These are phyloP conservation scores for Streptanthus diversifolius DNA, from an alignment of 345 rosid genomes.

Conservation along the genomic window DNA sequence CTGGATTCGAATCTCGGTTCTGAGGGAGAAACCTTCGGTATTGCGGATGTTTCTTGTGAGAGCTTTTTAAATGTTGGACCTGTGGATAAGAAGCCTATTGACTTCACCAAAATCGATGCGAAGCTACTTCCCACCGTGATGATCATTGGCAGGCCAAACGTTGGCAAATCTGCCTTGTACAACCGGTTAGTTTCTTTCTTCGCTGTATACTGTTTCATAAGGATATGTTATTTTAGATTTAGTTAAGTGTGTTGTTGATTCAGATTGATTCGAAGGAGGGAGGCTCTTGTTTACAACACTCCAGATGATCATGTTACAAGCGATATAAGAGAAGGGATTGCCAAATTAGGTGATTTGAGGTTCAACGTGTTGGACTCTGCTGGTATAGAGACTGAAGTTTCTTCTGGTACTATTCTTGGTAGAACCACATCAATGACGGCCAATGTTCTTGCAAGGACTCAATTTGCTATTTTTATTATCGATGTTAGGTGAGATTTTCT, in stretches of 20 bases:
- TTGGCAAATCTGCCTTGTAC: conserved; percentile 90
- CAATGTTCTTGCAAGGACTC: conserved; percentile 71
- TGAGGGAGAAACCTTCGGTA: background rate
- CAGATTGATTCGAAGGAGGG: conserved; percentile 86
- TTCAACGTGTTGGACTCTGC: conserved; percentile 91
- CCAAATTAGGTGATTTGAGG: conserved; percentile 79
- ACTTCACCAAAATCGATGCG: conserved; percentile 64
- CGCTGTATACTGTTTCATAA: background rate
- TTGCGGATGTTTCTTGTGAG: conserved; percentile 6
- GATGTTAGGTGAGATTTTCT: conserved; percentile 58
- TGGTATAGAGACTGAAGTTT: conserved; percentile 87
- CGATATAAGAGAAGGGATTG: conserved; percentile 90
- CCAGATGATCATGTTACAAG: conserved; percentile 94
- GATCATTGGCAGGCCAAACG: conserved; percentile 90
- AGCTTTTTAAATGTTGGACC: conserved; percentile 17
- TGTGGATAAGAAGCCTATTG: conserved; percentile 41
- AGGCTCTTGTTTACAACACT: conserved; percentile 89
- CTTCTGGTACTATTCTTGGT: conserved; percentile 81
- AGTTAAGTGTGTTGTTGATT: conserved; percentile 2
- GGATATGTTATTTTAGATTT: background rate
- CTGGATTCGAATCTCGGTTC: conserved; percentile 21
- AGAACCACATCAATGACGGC: conserved; percentile 87
- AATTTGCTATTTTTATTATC: conserved; percentile 71
- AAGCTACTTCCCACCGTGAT: conserved; percentile 73
- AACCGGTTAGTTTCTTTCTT: conserved; percentile 55